phyloP scores from a whole-genome alignment of 805 yeast genomes.

The Schwanniomyces pseudopolymorphus region DNA sequence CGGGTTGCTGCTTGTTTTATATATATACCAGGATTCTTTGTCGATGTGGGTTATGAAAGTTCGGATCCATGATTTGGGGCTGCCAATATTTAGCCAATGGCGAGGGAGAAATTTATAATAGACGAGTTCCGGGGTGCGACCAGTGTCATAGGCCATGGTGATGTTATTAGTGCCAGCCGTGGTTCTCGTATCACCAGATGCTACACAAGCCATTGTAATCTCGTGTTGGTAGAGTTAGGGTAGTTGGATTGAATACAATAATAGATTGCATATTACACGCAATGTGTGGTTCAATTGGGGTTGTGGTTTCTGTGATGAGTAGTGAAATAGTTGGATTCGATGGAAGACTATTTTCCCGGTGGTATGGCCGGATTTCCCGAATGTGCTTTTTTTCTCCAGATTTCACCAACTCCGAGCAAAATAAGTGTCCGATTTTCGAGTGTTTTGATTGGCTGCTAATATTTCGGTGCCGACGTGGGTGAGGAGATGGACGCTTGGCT shows the following conservation, averaged over 20 bases:
- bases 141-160: neutral
- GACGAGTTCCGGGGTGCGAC: slow-evolving; percentile 1
- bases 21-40: slow-evolving; percentile 1
- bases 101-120: slow-evolving; percentile 5
- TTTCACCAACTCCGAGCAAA: slow-evolving; percentile 4
- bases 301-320: neutral
- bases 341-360: neutral
- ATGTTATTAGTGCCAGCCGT: neutral
- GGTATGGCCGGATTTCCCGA: slow-evolving; percentile 2
- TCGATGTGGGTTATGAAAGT: slow-evolving; percentile 4
- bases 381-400: slow-evolving; percentile 5
- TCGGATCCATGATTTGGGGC: slow-evolving; percentile 4
- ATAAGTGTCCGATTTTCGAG: neutral
- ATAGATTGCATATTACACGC: no score
- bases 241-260: no score
- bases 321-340: neutral
- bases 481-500: neutral
- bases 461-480: slow-evolving; percentile 6
- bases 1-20: neutral
- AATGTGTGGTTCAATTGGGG: neutral
- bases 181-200: neutral
- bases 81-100: slow-evolving; percentile 5
- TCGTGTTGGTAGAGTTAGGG: no score
- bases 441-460: neutral
- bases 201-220: no score